Evolutionary conservation across 2,329 filamentous ascomycete genomes (phyloP).

Genomic region (Beauveria rudraprayagi): DNA sequence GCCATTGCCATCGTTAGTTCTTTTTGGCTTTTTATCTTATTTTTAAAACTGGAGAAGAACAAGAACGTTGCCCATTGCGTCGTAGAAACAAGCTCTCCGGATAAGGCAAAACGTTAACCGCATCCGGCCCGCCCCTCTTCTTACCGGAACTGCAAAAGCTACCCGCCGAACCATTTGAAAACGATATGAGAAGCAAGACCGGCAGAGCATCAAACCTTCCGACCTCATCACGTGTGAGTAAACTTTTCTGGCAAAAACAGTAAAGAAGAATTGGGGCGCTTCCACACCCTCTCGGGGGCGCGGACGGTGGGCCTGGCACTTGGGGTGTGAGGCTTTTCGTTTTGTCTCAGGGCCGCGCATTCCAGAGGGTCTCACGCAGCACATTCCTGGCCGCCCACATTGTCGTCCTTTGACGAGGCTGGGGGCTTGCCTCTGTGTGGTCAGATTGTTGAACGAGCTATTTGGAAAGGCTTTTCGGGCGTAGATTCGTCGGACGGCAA

Average conservation of each 20-base stretch:
- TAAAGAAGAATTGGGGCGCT: conserved; percentile 9
- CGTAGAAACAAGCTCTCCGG: not conserved
- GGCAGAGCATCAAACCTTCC: conserved; percentile 4
- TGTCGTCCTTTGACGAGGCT: conserved; percentile 28
- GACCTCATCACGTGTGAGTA: conserved; percentile 6
- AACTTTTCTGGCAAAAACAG: not conserved
- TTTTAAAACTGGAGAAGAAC: no score
- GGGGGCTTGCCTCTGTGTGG: conserved; percentile 15
- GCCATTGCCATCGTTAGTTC: not conserved
- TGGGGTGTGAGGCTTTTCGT: conserved; percentile 18
- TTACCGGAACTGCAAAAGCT: not conserved
- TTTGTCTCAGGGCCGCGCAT: conserved; percentile 27
- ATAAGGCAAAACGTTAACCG: not conserved
- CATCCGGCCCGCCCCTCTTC: not conserved
- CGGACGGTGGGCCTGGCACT: conserved; percentile 10
- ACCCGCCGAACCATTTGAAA: not conserved
- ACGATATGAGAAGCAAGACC: conserved; percentile 1
- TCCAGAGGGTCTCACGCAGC: conserved; percentile 12
- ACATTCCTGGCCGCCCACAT: conserved; percentile 19
- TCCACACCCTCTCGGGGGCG: conserved; percentile 12
- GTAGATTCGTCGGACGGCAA: not conserved
- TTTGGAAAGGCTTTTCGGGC: not conserved
- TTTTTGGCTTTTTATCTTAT: not conserved
- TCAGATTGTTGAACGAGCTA: conserved; percentile 3
- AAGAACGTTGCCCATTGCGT: not conserved